Percentiles rank a stretch among this genome's conserved stretches.
Evolutionary conservation across 2,329 filamentous ascomycete species (phyloP).

Genomic region (Epicoccum nigrum): DNA sequence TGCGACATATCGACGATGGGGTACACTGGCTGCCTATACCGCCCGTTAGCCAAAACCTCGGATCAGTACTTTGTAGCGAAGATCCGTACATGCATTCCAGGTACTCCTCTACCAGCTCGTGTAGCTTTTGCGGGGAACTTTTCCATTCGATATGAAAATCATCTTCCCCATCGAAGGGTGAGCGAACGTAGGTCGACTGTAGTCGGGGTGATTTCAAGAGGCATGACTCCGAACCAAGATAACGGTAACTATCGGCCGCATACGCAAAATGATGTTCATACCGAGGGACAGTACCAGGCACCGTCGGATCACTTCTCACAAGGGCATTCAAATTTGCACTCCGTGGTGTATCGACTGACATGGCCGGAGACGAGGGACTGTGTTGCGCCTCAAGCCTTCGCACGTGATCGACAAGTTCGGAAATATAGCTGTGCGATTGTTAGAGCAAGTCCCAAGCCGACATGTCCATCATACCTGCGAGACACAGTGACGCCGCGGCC

Average conservation of each 20-base stretch:
- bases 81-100: conserved; percentile 32
- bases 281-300: conserved; percentile 22
- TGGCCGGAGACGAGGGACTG: conserved; percentile 29
- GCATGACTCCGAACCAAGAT: conserved; percentile 44
- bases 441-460: background rate
- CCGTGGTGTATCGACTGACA: conserved; percentile 22
- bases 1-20: conserved; percentile 37
- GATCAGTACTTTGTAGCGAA: background rate
- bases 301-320: conserved; percentile 22
- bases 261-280: conserved; percentile 45
- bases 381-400: conserved; percentile 29
- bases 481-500: conserved; percentile 39
- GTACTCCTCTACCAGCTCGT: conserved; percentile 41
- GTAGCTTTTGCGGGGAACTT: conserved; percentile 30
- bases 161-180: conserved; percentile 29
- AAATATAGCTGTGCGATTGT: conserved; percentile 38
- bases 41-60: background rate
- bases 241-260: conserved; percentile 42
- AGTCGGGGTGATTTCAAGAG: conserved; percentile 41
- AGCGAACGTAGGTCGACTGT: conserved; percentile 23
- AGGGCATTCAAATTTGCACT: conserved; percentile 10
- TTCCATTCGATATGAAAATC: conserved; percentile 35
- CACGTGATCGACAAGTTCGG: conserved; percentile 45
- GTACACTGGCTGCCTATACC: conserved; percentile 29
- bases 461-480: conserved; percentile 31